Evolutionary conservation across 1,284 basidiomycete species (phyloP), one percentile per base, ranked within the genome.

Genomic region (Papiliotrema nemorosa): DNA sequence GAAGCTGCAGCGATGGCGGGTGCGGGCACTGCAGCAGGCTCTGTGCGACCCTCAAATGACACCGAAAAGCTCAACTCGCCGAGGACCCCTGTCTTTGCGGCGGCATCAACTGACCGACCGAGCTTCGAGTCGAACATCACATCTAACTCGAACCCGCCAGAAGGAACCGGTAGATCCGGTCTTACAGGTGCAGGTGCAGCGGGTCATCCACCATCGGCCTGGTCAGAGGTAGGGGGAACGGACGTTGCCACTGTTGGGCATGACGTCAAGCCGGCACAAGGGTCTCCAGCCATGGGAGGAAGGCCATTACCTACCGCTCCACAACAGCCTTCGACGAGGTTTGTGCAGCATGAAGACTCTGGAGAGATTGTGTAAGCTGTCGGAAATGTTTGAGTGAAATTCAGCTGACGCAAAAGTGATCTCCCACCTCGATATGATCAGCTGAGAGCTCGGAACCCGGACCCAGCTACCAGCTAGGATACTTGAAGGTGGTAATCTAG

Each of bases 261-360:
- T 24, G 37, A 22, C 25, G 49, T 47, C 20, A 59, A 56, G 44
- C 44, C 54, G 24, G 45, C 57, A 10, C 47, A 5, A 6, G 26
- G 18, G 13, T 18, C 39, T 6, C 20, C 46, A 27, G 3, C 20
- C 3, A 13, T 20, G 26, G 27, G 27, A 22, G 12, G 5, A 1
- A 44, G 44, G 24, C 48, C 36, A 18, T 34, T 44, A 35, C 50
- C 44, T 18, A 46, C 21, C 20, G 41, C 37, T 6, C 44, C 48
- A 6, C 46, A 38, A 37, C 13, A 9, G 6, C 9, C 20, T 20
- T 9, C 7, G 10, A 14, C 35, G 7, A 55, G 52, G 33, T 62
- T 58, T 42, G 58, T 65, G 16, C 60, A 62, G 47, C 63, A 66
- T 49, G 57, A 63, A 39, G 63, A 66, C 54, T 54, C 57, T 9